Evolutionary conservation across 2,329 filamentous ascomycete species (phyloP).

Genomic region (Fonsecaea multimorphosa): DNA sequence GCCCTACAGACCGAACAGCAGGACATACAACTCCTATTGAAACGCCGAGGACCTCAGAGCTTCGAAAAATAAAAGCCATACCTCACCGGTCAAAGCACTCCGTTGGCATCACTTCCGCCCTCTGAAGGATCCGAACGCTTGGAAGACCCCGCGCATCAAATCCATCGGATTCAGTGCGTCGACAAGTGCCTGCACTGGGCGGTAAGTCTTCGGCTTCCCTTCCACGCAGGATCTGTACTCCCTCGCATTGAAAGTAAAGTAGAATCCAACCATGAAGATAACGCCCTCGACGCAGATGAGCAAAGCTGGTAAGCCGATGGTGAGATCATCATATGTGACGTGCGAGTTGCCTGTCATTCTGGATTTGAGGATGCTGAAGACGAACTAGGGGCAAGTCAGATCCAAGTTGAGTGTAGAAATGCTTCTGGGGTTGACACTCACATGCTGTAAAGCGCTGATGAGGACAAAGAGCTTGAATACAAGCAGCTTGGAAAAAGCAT

Average conservation of each 20-base stretch:
- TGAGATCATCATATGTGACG: slow-evolving; percentile 67
- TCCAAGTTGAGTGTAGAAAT: slow-evolving; percentile 56
- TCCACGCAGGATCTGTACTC: slow-evolving; percentile 21
- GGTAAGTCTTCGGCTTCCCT: not conserved
- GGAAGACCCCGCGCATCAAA: slow-evolving; percentile 42
- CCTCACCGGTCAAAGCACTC: too few species aligned
- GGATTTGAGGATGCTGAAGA: slow-evolving; percentile 66
- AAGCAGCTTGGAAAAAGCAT: slow-evolving; percentile 43
- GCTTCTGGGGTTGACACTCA: not conserved
- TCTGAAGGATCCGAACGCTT: slow-evolving; percentile 44
- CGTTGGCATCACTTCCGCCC: not conserved
- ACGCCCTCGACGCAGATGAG: slow-evolving; percentile 84
- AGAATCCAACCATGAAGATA: slow-evolving; percentile 74
- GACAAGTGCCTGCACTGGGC: slow-evolving; percentile 14
- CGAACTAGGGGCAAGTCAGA: slow-evolving; percentile 46
- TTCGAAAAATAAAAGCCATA: too few species aligned
- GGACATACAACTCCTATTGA: too few species aligned
- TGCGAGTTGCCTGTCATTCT: slow-evolving; percentile 62
- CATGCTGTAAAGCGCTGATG: slow-evolving; percentile 81
- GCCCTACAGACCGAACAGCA: too few species aligned
- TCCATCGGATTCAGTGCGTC: slow-evolving; percentile 30
- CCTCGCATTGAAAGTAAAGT: slow-evolving; percentile 75
- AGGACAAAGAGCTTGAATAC: slow-evolving; percentile 90
- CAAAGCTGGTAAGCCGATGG: slow-evolving; percentile 77
- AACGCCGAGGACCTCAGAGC: too few species aligned